Percentiles rank a stretch among this genome's conserved stretches.
Conservation (phyloP, 495 filamentous ascomycete genomes). For the Lineolata rhizophorae region DNA sequence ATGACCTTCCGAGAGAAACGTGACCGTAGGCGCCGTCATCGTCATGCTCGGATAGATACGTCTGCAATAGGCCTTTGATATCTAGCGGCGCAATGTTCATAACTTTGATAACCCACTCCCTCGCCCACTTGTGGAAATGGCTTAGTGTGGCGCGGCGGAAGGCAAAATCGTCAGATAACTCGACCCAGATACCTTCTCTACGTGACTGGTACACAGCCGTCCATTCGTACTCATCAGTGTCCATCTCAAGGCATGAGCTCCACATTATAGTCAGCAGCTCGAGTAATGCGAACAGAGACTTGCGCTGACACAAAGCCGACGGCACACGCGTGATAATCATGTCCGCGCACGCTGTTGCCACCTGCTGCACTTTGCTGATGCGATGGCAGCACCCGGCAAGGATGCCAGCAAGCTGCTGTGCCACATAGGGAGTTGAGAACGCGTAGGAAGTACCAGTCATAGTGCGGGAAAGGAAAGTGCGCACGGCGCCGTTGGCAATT, state of each 20-base stretch:
- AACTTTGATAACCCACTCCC: slow-evolving; percentile 51
- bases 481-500: slow-evolving; percentile 50
- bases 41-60: slow-evolving; percentile 83
- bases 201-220: slow-evolving; percentile 54
- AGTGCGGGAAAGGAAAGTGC: slow-evolving; percentile 49
- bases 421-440: slow-evolving; percentile 70
- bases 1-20: slow-evolving; percentile 81
- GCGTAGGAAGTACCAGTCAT: slow-evolving; percentile 43
- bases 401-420: slow-evolving; percentile 63
- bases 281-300: slow-evolving; percentile 74
- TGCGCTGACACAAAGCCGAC: slow-evolving; percentile 72
- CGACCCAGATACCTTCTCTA: slow-evolving; percentile 54
- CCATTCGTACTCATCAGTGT: slow-evolving; percentile 84
- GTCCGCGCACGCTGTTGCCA: slow-evolving; percentile 61
- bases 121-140: slow-evolving; percentile 55
- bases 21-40: slow-evolving; percentile 74
- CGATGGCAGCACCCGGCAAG: slow-evolving; percentile 82
- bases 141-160: slow-evolving; percentile 59
- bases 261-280: slow-evolving; percentile 87
- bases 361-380: slow-evolving; percentile 68
- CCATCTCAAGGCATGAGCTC: slow-evolving; percentile 78
- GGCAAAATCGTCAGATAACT: slow-evolving; percentile 73
- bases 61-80: slow-evolving; percentile 72
- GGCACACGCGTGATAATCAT: slow-evolving; percentile 65
- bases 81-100: slow-evolving; percentile 81